Percentiles rank a stretch among this genome's conserved stretches.
phyloP scores from a whole-genome alignment of 805 yeast genomes.

The Ogataea degrootiae region DNA sequence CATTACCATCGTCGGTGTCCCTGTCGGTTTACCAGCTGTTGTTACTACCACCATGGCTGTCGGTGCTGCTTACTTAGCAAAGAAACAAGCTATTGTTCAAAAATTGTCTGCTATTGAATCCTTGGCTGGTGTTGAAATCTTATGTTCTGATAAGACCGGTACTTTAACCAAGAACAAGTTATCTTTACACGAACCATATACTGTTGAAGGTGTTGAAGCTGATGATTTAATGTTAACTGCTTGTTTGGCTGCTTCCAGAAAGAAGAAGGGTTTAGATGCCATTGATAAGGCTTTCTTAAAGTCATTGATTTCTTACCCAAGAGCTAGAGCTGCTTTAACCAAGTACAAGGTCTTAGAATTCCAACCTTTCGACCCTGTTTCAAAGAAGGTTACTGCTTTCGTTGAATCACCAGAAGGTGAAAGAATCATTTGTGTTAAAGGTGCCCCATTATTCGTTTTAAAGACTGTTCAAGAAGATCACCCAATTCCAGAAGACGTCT shows the following conservation, averaged over 20 bases:
- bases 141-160: slow-evolving; percentile 98
- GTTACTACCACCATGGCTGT: slow-evolving; percentile 99
- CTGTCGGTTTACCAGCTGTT: slow-evolving; percentile 98
- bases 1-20: slow-evolving; percentile 95
- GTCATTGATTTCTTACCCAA: slow-evolving; percentile 81
- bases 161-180: slow-evolving; percentile 96
- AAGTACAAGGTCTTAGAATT: slow-evolving; percentile 93
- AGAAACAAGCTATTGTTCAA: slow-evolving; percentile 96
- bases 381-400: slow-evolving; percentile 92
- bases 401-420: slow-evolving; percentile 96
- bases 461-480: slow-evolving; percentile 97
- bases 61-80: slow-evolving; percentile 98
- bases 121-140: slow-evolving; percentile 94
- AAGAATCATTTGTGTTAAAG: slow-evolving; percentile 92
- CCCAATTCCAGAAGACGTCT: slow-evolving; percentile 90
- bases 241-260: slow-evolving; percentile 95
- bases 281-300: slow-evolving; percentile 95
- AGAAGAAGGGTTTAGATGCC: slow-evolving; percentile 97
- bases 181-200: slow-evolving; percentile 94
- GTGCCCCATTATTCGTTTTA: slow-evolving; percentile 96
- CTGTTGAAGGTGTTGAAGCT: slow-evolving; percentile 94
- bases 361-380: slow-evolving; percentile 97
- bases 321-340: slow-evolving; percentile 87
- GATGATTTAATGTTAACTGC: slow-evolving; percentile 97
- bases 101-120: slow-evolving; percentile 96